Evolutionary conservation across 2,329 filamentous ascomycete species (phyloP), one percentile per base, ranked within the genome.

Genomic region (Sclerotinia nivalis): DNA sequence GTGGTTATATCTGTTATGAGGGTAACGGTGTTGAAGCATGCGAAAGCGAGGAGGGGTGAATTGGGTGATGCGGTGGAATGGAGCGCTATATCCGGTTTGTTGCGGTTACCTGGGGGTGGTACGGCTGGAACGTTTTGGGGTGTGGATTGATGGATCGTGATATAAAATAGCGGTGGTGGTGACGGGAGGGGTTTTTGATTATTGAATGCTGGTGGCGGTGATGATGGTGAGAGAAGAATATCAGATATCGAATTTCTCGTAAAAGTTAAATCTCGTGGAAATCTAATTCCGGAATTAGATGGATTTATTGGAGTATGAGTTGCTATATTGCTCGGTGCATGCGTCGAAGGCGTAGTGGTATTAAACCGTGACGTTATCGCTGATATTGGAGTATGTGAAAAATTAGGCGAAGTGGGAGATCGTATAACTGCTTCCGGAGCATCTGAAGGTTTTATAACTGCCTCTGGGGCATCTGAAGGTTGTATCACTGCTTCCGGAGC

Each of bases 251-350:
- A 74, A 15, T 66, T 70, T 18, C 71, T 70, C 34, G 73, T 74
- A 68, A 77, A 74, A 1, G 74, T 76, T 37, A 77, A 75, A 37
- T 76, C 73, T 65, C 71, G 68, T 20, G 75, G 75, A 49, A 77
- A 71, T 45, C 72, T 71, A 15, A 65, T 65, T 28, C 55, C 55
- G 18, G 74, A 72, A 52, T 74, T 75, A 40, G 70, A 45, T 9
- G 68, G 49, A 31, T 49, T 69, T 45, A 70, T 68, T 5, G 61
- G 60, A 22, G 61, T 54, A 45, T 68, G 52, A n/a, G 37, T 52
- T 50, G 61, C 15, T 31, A 65, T 45, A 68, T 52, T 31, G n/a
- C 12, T 56, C 67, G 68, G 25, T 49, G 56, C 34, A 55, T 55
- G 22, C 52, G 22, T 58, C 34, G 37, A 40, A 37, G 40, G 31